Evolutionary conservation across 768 basidiomycete species (phyloP).

Genomic region (Hemileccinum impolitum): DNA sequence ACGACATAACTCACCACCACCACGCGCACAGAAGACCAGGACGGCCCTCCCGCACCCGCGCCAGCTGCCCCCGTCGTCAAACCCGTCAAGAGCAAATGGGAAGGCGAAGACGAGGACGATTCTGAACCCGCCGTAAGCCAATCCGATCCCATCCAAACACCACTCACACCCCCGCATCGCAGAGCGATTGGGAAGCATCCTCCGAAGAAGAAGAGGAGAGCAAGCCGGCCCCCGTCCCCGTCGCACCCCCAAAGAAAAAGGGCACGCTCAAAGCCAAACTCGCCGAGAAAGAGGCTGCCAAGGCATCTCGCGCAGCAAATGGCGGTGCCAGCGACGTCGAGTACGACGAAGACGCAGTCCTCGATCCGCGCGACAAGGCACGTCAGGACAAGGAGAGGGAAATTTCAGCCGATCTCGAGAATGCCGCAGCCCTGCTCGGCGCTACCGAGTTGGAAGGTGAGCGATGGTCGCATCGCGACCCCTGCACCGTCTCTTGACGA

Average conservation of each 20-base stretch:
- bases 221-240: conserved; percentile 42
- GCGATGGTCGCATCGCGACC: conserved; percentile 12
- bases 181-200: conserved; percentile 97
- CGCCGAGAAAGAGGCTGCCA: conserved; percentile 85
- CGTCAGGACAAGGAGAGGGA: conserved; percentile 76
- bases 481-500: not conserved
- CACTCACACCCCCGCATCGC: conserved; percentile 5
- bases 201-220: conserved; percentile 69
- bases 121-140: conserved; percentile 67
- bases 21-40: conserved; percentile 35
- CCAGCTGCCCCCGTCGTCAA: conserved; percentile 20
- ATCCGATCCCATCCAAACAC: not conserved
- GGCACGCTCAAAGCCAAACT: conserved; percentile 88
- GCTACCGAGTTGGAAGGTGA: conserved; percentile 61
- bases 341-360: conserved; percentile 70
- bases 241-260: conserved; percentile 84
- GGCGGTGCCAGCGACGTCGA: conserved; percentile 42
- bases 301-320: conserved; percentile 46
- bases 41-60: conserved; percentile 30
- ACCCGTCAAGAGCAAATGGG: conserved; percentile 66
- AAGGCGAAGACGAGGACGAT: conserved; percentile 89
- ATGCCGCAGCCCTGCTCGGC: conserved; percentile 81
- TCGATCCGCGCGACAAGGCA: conserved; percentile 79
- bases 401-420: conserved; percentile 81
- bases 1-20: conserved; percentile 21